Evolutionary conservation across 768 basidiomycete species (phyloP), one percentile per base, ranked within the genome.

Genomic region (Naganishia antarctica): DNA sequence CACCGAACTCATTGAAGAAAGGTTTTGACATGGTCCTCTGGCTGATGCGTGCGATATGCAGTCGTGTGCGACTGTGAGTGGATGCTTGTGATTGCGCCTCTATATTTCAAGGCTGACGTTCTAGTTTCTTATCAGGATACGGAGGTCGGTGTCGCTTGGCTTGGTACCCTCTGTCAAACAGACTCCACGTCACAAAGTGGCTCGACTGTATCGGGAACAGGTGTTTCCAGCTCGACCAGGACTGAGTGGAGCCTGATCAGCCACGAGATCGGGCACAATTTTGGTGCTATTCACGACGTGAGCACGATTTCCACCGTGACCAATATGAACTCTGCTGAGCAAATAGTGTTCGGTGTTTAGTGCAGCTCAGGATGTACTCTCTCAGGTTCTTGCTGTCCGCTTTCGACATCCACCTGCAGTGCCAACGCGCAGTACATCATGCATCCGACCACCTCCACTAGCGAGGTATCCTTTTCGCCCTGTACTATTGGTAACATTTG

Each of bases 401-500:
- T 86, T 40, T 82, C 81, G 18, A 73, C 82, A 0, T 78, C 73
- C 9, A 78, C 80, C 7, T 94, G 90, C 73, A 78, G 85, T 76
- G 84, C 89, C 6, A 80, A 81, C 65, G 81, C 83, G 1, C 79
- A 83, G 66, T 91, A 84, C 78, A 84, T 94, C 78, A 92, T 94
- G 91, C 89, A 84, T 70, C 88, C 89, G 5, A 84, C 86, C 3
- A 79, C 79, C 9, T 73, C 73, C n/a, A 81, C 87, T 1, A 82
- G 81, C 37, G 88, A 91, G 73, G 83, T 81, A 66, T 73, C 78
- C 13, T 94, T 94, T 73, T 90, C 88, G 0, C 84, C 80, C 13
- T 94, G 91, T 78, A 85, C 81, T 59, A 71, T 92, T 34, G 91
- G 91, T 48, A 92, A 92, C 75, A 85, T 92, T 63, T 91, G 90